Base-by-base conservation (phyloP, 495 filamentous ascomycete species). In the Penicillium cataractarum region DNA sequence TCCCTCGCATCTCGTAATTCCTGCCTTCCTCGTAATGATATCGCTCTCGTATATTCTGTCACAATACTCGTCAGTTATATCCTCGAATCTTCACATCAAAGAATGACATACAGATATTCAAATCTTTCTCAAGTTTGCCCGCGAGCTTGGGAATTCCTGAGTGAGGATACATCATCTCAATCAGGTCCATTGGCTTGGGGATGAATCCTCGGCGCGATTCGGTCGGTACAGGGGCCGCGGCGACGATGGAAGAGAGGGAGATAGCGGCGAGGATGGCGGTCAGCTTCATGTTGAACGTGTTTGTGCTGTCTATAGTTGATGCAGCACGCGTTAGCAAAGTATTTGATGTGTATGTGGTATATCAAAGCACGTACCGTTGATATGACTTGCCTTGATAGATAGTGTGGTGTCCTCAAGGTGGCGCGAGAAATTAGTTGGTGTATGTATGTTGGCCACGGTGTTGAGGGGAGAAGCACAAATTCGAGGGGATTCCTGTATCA, bases 151-250 rank as follows among this genome's bases (percentile, higher is more conserved):
- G 64, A 26, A 66, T 50, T 9, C 64, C 69, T 26, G 61, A 66
- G 32, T 55, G 35, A 37, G 69, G 66, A 26, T 61, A 62, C 54
- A 69, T 57, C 33, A 22, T 61, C 4, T 71, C 61, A 15, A 69
- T 27, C 15, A 57, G 6, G n/a, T 58, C 40, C 37, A 58, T 64
- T 1, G 63, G 63, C n/a, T 52, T 37, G 21, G 69, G 69, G 21
- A 71, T 60, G 5, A 67, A 17, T 15, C n/a, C 44, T 48, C 66
- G 58, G 19, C 17, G 46, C 3, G 33, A 31, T 4, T 44, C 53
- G 2, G 29, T n/a, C 22, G 49, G 48, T 4, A 69, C 32, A 12
- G 63, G 66, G 19, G 56, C 55, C 15, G 65, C 63, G 15, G 40
- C 65, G 13, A 55, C 55, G 4, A 62, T 8, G 7, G 62, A 52